Base-by-base conservation (phyloP, 2,329 filamentous ascomycete species). In the Cryphonectria carpinicola region DNA sequence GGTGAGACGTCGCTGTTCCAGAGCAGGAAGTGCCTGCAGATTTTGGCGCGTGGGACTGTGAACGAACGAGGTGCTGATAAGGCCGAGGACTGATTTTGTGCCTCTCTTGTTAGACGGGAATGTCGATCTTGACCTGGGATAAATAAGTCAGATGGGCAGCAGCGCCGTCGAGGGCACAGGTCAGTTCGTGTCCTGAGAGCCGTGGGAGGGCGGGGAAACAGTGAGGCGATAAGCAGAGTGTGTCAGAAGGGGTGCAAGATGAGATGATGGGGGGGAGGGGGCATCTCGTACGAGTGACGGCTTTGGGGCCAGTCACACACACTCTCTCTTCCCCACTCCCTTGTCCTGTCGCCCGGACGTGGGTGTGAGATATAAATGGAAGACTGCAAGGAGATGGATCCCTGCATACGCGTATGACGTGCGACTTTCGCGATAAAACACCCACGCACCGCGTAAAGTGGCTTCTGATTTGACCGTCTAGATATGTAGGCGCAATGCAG, bases 1-100 rank as follows among this genome's bases (percentile, higher is more conserved):
- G 71, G 67, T 66, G 66, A 66, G 69, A 60, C 54, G 68, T 46
- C 64, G 71, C 62, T 52, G 65, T 64, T 70, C 52, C 25, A 67
- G 35, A 66, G 52, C 65, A 43, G 65, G n/a, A 58, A 39, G 37
- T 58, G 65, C 52, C 35, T 66, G 43, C 43, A 43, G 54, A 46
- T 54, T 39, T 39, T 11, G 39, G n/a, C 25, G 25, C 22, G 32
- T 32, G 32, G 65, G 19, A 11, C 28, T 19, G 58, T 32, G 25
- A 6, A 60, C 19, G 35, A 52, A 41, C 52, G 32, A 32, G 32
- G 49, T 35, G 56, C 67, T 65, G 68, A 70, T 70, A 70, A 64
- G 70, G 54, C 68, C 37, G 32, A 58, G 28, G n/a, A n/a, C 10
- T 22, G 41, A 25, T 46, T 32, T 32, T 54, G 58, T 25, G 43